Conservation (phyloP, 768 basidiomycete species). For the Candolleomyces efflorescens region DNA sequence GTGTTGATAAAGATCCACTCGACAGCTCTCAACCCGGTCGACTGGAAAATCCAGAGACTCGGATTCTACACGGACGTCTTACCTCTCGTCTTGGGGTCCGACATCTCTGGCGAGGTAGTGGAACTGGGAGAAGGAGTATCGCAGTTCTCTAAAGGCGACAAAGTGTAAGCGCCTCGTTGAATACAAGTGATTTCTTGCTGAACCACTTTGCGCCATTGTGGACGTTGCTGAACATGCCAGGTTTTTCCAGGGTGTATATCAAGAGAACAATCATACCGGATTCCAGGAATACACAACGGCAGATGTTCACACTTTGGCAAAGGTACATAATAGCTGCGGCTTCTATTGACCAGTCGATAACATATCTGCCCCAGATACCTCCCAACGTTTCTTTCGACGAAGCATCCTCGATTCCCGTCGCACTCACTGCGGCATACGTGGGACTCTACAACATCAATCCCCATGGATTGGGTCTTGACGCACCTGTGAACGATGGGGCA, state of each 20-base stretch:
- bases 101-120: conserved; percentile 48
- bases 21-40: conserved; percentile 44
- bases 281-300: conserved; percentile 39
- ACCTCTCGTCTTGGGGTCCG: conserved; percentile 44
- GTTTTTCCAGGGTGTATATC: conserved; percentile 32
- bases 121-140: conserved; percentile 49
- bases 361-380: conserved; percentile 25
- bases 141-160: conserved; percentile 47
- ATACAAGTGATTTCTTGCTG: not conserved
- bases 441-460: conserved; percentile 40
- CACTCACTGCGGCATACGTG: conserved; percentile 41
- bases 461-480: conserved; percentile 35
- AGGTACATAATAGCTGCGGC: conserved; percentile 29
- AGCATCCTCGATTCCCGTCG: conserved; percentile 45
- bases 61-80: conserved; percentile 31
- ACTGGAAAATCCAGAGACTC: conserved; percentile 29
- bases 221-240: conserved; percentile 12
- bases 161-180: conserved; percentile 35
- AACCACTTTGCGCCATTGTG: not conserved
- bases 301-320: conserved; percentile 31
- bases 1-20: conserved; percentile 38
- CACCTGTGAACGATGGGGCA: conserved; percentile 33
- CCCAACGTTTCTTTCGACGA: conserved; percentile 40
- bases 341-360: not conserved
- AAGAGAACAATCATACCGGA: conserved; percentile 27